Evolutionary conservation across 225 moss, liverwort and hornwort genomes (phyloP).

Genomic region (Polytrichum commune): DNA sequence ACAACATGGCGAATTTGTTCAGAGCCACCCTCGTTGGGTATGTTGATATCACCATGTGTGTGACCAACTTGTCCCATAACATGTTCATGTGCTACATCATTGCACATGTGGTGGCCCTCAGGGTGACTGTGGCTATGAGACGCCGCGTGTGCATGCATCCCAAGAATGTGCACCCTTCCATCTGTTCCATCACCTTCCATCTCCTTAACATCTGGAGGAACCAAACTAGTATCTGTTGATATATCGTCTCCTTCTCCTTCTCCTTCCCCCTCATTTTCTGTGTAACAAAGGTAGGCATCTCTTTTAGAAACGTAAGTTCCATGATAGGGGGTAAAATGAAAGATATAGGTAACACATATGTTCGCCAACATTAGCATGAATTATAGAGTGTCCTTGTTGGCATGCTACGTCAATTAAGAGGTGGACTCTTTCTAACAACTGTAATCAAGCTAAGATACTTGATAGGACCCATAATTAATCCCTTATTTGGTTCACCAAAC

Average conservation of each 20-base stretch:
- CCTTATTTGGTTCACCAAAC: too few species aligned
- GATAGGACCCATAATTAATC: too few species aligned
- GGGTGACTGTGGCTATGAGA: conserved; percentile 73
- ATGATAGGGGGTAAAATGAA: too few species aligned
- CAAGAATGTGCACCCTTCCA: conserved; percentile 61
- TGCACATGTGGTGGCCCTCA: conserved; percentile 48
- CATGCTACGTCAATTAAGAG: too few species aligned
- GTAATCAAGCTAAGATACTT: too few species aligned
- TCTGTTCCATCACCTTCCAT: conserved; percentile 19
- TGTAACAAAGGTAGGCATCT: neutral
- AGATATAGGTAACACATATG: too few species aligned
- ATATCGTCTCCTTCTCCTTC: conserved; percentile 16
- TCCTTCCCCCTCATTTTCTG: conserved; percentile 17
- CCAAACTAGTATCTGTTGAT: conserved; percentile 18
- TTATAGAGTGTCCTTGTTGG: too few species aligned
- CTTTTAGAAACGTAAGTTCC: too few species aligned
- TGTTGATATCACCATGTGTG: conserved; percentile 36
- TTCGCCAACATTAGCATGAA: too few species aligned
- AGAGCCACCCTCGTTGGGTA: conserved; percentile 42
- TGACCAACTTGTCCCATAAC: conserved; percentile 49
- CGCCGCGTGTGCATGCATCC: conserved; percentile 63
- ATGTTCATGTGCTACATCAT: conserved; percentile 20
- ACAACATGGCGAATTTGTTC: conserved; percentile 61
- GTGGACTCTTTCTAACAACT: too few species aligned
- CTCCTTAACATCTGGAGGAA: conserved; percentile 15